A percentile compares a stretch with the other conserved stretches of the same genome.
Evolutionary conservation across 305 asterid genomes (phyloP).

Genomic region (Fraxinus baroniana): DNA sequence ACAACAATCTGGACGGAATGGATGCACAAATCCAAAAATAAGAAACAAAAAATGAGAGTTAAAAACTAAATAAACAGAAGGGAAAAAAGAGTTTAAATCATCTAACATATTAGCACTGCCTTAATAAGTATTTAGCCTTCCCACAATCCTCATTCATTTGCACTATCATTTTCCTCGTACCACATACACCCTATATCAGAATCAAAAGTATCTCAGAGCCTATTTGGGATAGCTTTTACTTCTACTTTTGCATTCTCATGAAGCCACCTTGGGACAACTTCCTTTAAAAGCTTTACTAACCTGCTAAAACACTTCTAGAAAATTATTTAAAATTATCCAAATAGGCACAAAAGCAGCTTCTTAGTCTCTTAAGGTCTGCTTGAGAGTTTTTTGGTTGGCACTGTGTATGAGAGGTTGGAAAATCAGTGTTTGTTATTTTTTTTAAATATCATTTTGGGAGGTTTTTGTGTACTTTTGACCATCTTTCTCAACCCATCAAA

Average conservation of each 20-base stretch:
- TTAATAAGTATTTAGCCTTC: background rate
- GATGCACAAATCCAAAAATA: background rate
- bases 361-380: background rate
- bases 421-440: background rate
- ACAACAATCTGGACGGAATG: slow-evolving; percentile 66
- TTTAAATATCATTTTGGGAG: background rate
- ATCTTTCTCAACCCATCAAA: background rate
- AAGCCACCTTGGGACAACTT: background rate
- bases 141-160: background rate
- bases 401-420: background rate
- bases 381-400: background rate
- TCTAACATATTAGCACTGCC: background rate
- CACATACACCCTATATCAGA: background rate
- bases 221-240: background rate
- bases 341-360: background rate
- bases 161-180: background rate
- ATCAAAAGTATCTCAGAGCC: background rate
- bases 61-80: background rate
- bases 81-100: background rate
- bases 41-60: background rate
- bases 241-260: background rate
- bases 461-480: background rate
- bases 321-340: background rate
- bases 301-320: background rate
- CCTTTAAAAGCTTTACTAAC: background rate